Percentiles rank a stretch among this genome's conserved stretches.
Evolutionary conservation across 2,329 filamentous ascomycete genomes (phyloP).

Genomic region (Metarhizium anisopliae): DNA sequence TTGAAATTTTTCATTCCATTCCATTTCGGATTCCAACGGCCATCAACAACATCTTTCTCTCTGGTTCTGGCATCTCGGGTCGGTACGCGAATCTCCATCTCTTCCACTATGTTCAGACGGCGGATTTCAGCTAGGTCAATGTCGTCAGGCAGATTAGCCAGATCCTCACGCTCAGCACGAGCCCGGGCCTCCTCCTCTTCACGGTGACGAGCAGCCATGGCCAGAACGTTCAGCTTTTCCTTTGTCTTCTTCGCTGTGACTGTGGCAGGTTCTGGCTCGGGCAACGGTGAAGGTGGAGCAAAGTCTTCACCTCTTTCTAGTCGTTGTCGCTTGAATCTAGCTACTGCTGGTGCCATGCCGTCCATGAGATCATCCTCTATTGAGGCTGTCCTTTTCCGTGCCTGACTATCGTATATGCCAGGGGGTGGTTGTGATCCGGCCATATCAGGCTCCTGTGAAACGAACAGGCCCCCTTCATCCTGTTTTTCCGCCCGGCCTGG

Average conservation of each 20-base stretch:
- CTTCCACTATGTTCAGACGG: slow-evolving; percentile 66
- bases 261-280: slow-evolving; percentile 11
- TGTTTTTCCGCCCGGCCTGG: slow-evolving; percentile 6
- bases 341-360: slow-evolving; percentile 65
- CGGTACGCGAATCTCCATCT: slow-evolving; percentile 53
- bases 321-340: slow-evolving; percentile 69
- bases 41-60: slow-evolving; percentile 43
- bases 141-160: slow-evolving; percentile 45
- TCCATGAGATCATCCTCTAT: slow-evolving; percentile 54
- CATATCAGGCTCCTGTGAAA: slow-evolving; percentile 38
- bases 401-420: slow-evolving; percentile 15
- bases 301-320: slow-evolving; percentile 49
- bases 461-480: slow-evolving; percentile 43
- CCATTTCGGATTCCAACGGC: slow-evolving; percentile 80
- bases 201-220: slow-evolving; percentile 50
- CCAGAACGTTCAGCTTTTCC: slow-evolving; percentile 60
- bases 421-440: slow-evolving; percentile 13
- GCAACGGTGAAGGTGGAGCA: slow-evolving; percentile 17
- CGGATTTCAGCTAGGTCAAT: slow-evolving; percentile 67
- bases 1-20: slow-evolving; percentile 97
- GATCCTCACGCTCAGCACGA: slow-evolving; percentile 43
- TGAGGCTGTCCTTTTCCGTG: slow-evolving; percentile 38
- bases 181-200: slow-evolving; percentile 59
- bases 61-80: slow-evolving; percentile 18
- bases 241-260: slow-evolving; percentile 33